Conservation (phyloP, 2,329 filamentous ascomycete genomes). For the Xylariaceae sp. region DNA sequence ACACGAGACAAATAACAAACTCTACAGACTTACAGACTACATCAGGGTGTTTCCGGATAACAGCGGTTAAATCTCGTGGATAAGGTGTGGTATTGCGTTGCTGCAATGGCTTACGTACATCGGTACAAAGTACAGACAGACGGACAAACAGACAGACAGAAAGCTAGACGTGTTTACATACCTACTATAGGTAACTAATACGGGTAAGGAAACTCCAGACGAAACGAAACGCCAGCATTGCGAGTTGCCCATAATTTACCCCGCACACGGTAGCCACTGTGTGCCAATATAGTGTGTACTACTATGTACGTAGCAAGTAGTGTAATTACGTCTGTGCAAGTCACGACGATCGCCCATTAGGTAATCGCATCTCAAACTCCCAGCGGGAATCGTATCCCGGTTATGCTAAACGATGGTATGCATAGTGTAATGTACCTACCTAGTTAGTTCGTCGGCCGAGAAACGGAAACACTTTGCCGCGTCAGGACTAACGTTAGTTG, state of each 20-base stretch:
- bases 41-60: no score
- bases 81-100: conserved; percentile 13
- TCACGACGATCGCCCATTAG: background rate
- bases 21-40: no score
- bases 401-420: background rate
- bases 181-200: background rate
- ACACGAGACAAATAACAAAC: background rate
- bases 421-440: background rate
- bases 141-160: no score
- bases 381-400: background rate
- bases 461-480: background rate
- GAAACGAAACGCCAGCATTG: background rate
- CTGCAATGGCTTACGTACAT: background rate
- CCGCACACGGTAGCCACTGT: no score
- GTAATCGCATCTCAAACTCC: background rate
- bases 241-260: no score
- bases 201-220: background rate
- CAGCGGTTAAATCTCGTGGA: background rate
- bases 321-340: no score
- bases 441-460: background rate
- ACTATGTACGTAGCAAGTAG: no score
- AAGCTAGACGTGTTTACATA: background rate
- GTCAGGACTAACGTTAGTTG: background rate
- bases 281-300: no score
- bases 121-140: background rate